A percentile compares a stretch with the other conserved stretches of the same genome.
phyloP scores from a whole-genome alignment of 2,329 filamentous ascomycete genomes.

The Zasmidium cellare region DNA sequence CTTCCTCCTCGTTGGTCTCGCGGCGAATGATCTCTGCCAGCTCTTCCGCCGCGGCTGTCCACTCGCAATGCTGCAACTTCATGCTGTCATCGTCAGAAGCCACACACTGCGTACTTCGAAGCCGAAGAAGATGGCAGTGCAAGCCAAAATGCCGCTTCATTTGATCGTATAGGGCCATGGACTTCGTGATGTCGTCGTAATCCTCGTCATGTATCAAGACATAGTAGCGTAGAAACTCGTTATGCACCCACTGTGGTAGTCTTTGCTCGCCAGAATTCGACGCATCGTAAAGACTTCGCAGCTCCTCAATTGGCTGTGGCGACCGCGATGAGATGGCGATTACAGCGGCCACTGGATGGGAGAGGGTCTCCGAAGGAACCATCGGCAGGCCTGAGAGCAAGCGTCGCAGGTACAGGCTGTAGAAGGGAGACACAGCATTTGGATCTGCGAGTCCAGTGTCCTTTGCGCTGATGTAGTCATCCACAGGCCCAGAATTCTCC shows the following conservation, averaged over 20 bases:
- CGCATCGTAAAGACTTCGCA: slow-evolving; percentile 79
- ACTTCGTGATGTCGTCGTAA: slow-evolving; percentile 85
- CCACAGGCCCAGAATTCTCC: slow-evolving; percentile 41
- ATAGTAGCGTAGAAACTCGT: slow-evolving; percentile 93
- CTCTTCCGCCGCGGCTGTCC: slow-evolving; percentile 86
- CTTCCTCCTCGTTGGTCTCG: slow-evolving; percentile 63
- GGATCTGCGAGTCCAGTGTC: slow-evolving; percentile 19
- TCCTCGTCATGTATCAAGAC: slow-evolving; percentile 97
- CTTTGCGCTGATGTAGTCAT: slow-evolving; percentile 44
- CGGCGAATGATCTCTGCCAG: slow-evolving; percentile 63
- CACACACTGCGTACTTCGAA: slow-evolving; percentile 81
- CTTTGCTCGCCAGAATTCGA: slow-evolving; percentile 75
- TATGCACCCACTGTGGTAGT: slow-evolving; percentile 82
- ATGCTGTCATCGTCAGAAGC: slow-evolving; percentile 90
- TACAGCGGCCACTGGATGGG: slow-evolving; percentile 89
- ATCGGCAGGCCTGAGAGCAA: slow-evolving; percentile 77
- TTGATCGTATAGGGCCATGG: slow-evolving; percentile 88
- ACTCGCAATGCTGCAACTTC: slow-evolving; percentile 77
- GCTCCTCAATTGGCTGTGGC: slow-evolving; percentile 77
- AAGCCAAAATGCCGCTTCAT: slow-evolving; percentile 99
- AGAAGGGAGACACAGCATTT: slow-evolving; percentile 58
- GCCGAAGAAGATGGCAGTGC: slow-evolving; percentile 86
- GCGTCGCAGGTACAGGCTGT: slow-evolving; percentile 79
- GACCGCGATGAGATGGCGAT: slow-evolving; percentile 94
- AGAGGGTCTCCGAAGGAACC: slow-evolving; percentile 86